phyloP scores from a whole-genome alignment of 331 rosid genomes.

The Quercus lobata region DNA sequence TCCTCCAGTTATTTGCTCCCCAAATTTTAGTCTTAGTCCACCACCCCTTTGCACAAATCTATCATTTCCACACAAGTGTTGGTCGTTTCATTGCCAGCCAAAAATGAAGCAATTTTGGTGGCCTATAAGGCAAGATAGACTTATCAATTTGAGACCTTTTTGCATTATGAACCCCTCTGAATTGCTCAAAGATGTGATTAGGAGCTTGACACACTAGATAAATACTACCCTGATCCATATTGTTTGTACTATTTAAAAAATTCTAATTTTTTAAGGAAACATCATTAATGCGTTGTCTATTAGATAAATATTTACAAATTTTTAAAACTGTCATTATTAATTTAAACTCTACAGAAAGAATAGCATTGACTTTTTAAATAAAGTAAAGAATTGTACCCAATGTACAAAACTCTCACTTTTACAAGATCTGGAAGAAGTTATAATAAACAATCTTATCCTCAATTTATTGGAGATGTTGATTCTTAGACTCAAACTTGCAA shows the following conservation, averaged over 20 bases:
- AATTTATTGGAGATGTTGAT: too few relatives aligned
- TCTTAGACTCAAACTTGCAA: too few relatives aligned
- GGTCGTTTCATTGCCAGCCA: slow-evolving; percentile 9
- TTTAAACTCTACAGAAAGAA: too few relatives aligned
- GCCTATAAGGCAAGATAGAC: not conserved
- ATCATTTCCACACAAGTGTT: slow-evolving; percentile 7
- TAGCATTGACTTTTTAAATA: too few relatives aligned
- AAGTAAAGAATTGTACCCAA: fast-evolving
- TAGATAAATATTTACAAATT: too few relatives aligned
- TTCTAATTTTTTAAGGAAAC: too few relatives aligned
- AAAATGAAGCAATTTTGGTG: slow-evolving; percentile 1
- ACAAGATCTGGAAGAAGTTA: fast-evolving
- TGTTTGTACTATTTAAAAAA: too few relatives aligned
- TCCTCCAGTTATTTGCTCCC: slow-evolving; percentile 14
- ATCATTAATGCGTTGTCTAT: too few relatives aligned
- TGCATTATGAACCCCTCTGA: not conserved
- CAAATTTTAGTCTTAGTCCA: not conserved
- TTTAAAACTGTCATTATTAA: too few relatives aligned
- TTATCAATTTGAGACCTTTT: not conserved
- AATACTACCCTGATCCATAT: too few relatives aligned
- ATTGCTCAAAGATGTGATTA: not conserved
- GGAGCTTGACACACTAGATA: not conserved
- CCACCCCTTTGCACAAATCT: slow-evolving; percentile 7
- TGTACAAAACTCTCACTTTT: too few relatives aligned
- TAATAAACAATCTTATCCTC: fast-evolving